These are phyloP conservation scores for Candida xyloterini DNA, from an alignment of 805 yeast species.

Conservation along the genomic window DNA sequence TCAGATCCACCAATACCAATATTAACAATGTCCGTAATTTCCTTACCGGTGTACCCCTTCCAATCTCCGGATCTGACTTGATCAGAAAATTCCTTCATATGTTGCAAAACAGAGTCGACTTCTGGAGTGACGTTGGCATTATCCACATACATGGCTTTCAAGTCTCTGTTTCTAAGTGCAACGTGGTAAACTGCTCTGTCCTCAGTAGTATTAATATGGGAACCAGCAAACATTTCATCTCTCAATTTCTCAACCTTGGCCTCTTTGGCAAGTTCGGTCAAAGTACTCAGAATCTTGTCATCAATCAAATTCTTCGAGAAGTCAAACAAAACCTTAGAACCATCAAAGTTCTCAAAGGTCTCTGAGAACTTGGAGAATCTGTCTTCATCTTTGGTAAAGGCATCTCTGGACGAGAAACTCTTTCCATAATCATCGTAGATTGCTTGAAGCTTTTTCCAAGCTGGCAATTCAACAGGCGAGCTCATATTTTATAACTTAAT, in stretches of 20 bases:
- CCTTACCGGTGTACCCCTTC: slow-evolving; percentile 96
- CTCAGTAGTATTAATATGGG: slow-evolving; percentile 93
- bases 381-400: slow-evolving; percentile 68
- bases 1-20: slow-evolving; percentile 99
- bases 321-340: slow-evolving; percentile 86
- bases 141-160: slow-evolving; percentile 83
- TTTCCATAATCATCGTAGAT: slow-evolving; percentile 71
- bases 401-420: slow-evolving; percentile 68
- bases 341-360: slow-evolving; percentile 81
- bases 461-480: slow-evolving; percentile 58
- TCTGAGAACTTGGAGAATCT: slow-evolving; percentile 76
- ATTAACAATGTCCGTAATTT: slow-evolving; percentile 90
- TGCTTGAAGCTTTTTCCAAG: slow-evolving; percentile 77
- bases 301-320: slow-evolving; percentile 92
- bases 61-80: slow-evolving; percentile 88
- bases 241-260: slow-evolving; percentile 84
- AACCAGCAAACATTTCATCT: slow-evolving; percentile 90
- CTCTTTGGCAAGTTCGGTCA: slow-evolving; percentile 82
- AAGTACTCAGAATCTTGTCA: slow-evolving; percentile 68
- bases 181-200: slow-evolving; percentile 95
- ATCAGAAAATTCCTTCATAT: slow-evolving; percentile 94
- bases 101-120: slow-evolving; percentile 86
- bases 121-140: slow-evolving; percentile 87
- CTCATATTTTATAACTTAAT: slow-evolving; percentile 21
- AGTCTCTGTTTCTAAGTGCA: slow-evolving; percentile 91